Evolutionary conservation across 2,329 filamentous ascomycete species (phyloP), one percentile per base, ranked within the genome.

Genomic region (Xylariaceae sp.): DNA sequence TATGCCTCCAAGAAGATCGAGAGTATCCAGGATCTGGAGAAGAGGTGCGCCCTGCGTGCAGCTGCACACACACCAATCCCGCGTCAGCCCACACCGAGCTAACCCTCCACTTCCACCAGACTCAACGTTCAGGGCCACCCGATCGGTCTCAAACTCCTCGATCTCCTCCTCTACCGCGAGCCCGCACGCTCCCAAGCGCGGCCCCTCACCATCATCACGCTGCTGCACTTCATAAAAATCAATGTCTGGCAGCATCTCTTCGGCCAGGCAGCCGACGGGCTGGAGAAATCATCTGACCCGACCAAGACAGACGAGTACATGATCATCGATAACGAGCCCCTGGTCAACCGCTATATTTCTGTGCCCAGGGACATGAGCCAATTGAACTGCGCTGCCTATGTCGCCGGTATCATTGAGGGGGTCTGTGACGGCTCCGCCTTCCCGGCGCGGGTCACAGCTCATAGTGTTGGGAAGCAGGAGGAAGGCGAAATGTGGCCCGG

Each of bases 261-360:
- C 70, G 85, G 83, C 35, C 87, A 92, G 1, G 86, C 91, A 48
- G 94, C 94, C 27, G 92, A 97, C 72, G 87, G 90, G 15, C 83
- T 99, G 51, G 94, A 99, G 73, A 91, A 94, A 72, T 89, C 85
- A 51, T 84, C 84, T 47, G 86, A 89, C 62, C 85, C 88, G 9
- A 82, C 85, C 46, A 92, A 90, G 45, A 86, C 89, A 9, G 90
- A 94, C 61, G 92, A 97, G 75, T 99, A 97, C 76, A 97, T 99
- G 92, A 94, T 99, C 62, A 89, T 91, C 62, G 94, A 99, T 73
- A 97, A 99, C 71, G 94, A 97, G 68, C 94, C 94, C 18, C 78
- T 97, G 44, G 92, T 97, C 36, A 97, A 96, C 71, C 86, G 87
- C 55, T 97, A 94, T 73, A 87, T 99, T 65, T 90, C 85, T 62